phyloP scores from a whole-genome alignment of 441 rosid genomes.

The Erysimum pusillum region DNA sequence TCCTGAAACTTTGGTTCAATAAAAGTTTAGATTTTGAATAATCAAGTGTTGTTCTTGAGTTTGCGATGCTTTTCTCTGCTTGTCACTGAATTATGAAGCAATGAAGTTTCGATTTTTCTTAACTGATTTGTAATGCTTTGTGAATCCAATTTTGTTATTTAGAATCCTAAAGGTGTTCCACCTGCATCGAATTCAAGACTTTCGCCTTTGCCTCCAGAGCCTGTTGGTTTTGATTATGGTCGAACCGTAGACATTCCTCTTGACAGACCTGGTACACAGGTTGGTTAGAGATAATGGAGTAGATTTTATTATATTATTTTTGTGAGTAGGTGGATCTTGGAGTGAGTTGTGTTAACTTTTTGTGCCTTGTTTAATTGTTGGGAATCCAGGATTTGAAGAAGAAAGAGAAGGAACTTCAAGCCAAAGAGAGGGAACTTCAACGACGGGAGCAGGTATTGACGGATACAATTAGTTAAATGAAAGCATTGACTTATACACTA shows the following conservation, averaged over 20 bases:
- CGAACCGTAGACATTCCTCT: constrained; percentile 90
- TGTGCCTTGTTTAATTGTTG: constrained; percentile 36
- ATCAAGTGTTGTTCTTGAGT: neutral
- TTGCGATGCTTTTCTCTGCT: neutral
- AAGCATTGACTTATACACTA: constrained; percentile 17
- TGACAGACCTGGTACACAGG: constrained; percentile 55
- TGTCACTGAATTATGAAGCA: neutral
- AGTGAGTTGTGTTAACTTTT: neutral
- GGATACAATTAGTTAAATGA: constrained; percentile 13
- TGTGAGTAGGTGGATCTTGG: constrained; percentile 18
- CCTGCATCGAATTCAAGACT: constrained; percentile 78
- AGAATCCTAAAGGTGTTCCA: constrained; percentile 64
- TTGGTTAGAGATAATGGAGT: constrained; percentile 27
- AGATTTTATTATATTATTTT: neutral
- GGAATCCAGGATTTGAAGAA: constrained; percentile 70
- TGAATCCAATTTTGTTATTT: constrained; percentile 32
- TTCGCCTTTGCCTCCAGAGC: constrained; percentile 88
- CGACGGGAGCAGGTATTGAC: constrained; percentile 77
- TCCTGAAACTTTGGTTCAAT: neutral
- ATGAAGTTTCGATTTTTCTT: neutral
- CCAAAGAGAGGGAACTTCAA: constrained; percentile 84
- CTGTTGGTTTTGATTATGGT: constrained; percentile 75
- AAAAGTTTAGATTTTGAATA: neutral
- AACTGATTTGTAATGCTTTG: constrained; percentile 25
- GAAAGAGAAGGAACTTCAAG: constrained; percentile 91